Evolutionary conservation across 1,284 basidiomycete genomes (phyloP).

Genomic region (Anthracocystis walkeri): DNA sequence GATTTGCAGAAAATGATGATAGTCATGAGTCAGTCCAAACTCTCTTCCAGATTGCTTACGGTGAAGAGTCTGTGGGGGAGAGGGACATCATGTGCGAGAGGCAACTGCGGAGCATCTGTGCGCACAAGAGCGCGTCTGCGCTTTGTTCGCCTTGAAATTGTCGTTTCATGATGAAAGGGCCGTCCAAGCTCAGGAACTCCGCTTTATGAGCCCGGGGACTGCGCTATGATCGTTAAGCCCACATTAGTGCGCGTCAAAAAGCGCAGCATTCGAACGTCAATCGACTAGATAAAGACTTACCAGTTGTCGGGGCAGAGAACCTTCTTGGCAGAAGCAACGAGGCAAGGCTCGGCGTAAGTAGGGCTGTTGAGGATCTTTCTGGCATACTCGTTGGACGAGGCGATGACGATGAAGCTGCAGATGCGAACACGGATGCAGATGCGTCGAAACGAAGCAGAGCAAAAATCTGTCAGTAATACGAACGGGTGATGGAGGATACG

Average conservation of each 20-base stretch:
- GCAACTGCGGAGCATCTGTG: not conserved
- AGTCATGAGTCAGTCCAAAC: not conserved
- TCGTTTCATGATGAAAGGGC: not conserved
- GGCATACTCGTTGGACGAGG: conserved; percentile 66
- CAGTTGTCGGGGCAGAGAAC: conserved; percentile 91
- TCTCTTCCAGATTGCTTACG: not conserved
- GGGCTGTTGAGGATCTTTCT: conserved; percentile 69
- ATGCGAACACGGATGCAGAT: not conserved
- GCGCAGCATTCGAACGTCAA: not conserved
- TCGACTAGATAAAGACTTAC: conserved; percentile 68
- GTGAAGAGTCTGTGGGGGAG: not conserved
- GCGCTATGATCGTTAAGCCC: not conserved
- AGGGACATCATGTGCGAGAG: not conserved
- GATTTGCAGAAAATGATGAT: conserved; percentile 7
- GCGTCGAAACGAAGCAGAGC: not conserved
- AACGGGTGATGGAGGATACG: no score
- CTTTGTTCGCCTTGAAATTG: not conserved
- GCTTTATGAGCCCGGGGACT: not conserved
- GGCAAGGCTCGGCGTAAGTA: conserved; percentile 76
- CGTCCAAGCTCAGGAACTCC: not conserved
- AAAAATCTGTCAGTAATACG: conserved; percentile 8
- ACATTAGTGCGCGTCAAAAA: conserved; percentile 8
- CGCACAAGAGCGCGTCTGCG: not conserved
- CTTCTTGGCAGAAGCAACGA: conserved; percentile 91
- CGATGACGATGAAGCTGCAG: conserved; percentile 67